Evolutionary conservation across 768 basidiomycete species (phyloP), one percentile per base, ranked within the genome.

Genomic region (Leccinum fibrillosum): DNA sequence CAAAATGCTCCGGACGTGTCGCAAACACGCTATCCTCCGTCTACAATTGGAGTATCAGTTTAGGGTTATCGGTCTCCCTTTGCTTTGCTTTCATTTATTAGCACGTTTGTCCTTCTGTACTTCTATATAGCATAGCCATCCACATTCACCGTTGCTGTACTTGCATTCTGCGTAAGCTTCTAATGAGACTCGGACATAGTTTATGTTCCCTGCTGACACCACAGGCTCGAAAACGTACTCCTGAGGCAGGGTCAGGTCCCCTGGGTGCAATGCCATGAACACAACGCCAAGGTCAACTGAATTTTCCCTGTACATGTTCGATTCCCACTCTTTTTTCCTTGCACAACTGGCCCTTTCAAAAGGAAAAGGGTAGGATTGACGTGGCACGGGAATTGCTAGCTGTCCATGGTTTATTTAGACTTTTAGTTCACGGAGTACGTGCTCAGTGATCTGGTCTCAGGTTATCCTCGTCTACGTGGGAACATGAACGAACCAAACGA

Each of bases 111-210:
- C 30, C 53, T 52, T 47, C 44, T 71, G 68, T 69, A 69, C 62
- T 64, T 63, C n/a, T 70, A 68, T 60, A 51, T 49, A 39, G 53
- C 57, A 61, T 68, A 55, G 57, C 59, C 58, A 57, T 63, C 66
- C 59, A 30, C 58, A 58, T 54, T 56, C 53, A 62, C 39, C 44
- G 53, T 52, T 58, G 61, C 49, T 62, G 60, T 68, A 70, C 57
- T 47, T 51, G 52, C 63, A 68, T 23, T 55, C 34, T 53, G 53
- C 59, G 65, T 26, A 45, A 32, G 60, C 52, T 59, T 37, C 37
- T 71, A 69, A 71, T 69, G 44, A 48, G 42, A 55, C 49, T 49
- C 32, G 13, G 52, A 26, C 26, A 47, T 26, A 48, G 26, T 50
- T 45, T 48, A 50, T 13, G 28, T 1, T 42, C 42, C 51, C 19